Conservation (phyloP, 441 rosid species). For the Aquilaria agallochum region DNA sequence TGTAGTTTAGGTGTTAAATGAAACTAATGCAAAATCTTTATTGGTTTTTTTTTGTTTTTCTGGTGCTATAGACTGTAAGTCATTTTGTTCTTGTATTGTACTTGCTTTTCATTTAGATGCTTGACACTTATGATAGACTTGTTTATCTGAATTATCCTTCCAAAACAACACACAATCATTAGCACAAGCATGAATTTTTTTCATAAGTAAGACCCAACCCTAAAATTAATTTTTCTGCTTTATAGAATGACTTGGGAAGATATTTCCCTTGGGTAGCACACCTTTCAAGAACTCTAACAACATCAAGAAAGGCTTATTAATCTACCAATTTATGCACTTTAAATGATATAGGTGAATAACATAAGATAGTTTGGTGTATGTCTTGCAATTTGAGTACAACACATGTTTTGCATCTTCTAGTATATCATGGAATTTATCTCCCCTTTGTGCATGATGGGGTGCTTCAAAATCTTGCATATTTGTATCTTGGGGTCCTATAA, state of each 20-base stretch:
- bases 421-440: background rate
- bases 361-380: background rate
- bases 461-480: too few relatives aligned
- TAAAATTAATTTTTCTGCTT: background rate
- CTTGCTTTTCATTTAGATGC: background rate
- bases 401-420: background rate
- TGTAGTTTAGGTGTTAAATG: conserved; percentile 8
- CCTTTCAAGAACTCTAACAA: background rate
- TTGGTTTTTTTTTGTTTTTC: background rate
- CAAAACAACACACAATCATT: background rate
- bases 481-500: too few relatives aligned
- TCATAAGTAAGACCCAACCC: background rate
- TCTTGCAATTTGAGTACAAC: background rate
- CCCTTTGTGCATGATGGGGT: too few relatives aligned
- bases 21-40: conserved; percentile 5
- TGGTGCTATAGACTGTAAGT: too few relatives aligned
- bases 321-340: background rate
- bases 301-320: background rate
- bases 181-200: background rate
- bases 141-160: background rate
- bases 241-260: background rate
- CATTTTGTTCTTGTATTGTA: too few relatives aligned
- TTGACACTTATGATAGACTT: background rate
- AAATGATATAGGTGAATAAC: background rate
- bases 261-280: background rate